Base-by-base conservation (phyloP, 495 filamentous ascomycete species). In the Entonaema liquescens region DNA sequence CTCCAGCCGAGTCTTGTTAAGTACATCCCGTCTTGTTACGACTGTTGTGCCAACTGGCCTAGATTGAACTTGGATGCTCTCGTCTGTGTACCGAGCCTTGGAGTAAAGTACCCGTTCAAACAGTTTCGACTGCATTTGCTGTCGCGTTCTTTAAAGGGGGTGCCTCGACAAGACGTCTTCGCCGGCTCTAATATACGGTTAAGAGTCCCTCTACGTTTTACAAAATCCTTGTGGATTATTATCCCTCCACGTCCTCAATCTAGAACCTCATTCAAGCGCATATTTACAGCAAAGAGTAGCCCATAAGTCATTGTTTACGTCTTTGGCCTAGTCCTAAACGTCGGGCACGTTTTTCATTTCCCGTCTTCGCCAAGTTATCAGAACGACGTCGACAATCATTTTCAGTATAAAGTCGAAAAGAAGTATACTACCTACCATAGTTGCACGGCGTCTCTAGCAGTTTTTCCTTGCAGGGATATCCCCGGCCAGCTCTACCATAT, bases 381-480 rank as follows among this genome's bases (percentile, higher is more conserved):
- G 53, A 31, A 65, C 60, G 31, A 64, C 56, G 28, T 50, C 56
- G 49, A 68, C 56, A 53, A 49, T 65, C 65, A 40, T 38, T 40
- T 44, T 60, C 62, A 65, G 60, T 59, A 63, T 38, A 65, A 53
- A 65, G 47, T 65, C 52, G 31, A 59, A 68, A 62, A 56, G 68
- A 56, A 72, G 70, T 65, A 68, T 62, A 57, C 55, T 68, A 57
- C 62, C 29, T 68, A 65, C 61, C 65, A 68, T 68, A 65, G 70
- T 72, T 36, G 65, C 65, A 72, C 70, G 19, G 61, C 65, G 15
- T 68, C 70, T 65, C 61, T 68, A 68, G 70, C 49, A 64, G 44
- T 55, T 33, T 57, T 67, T 52, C 50, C 33, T 42, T 68, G 61
- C 70, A 68, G 62, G 70, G 70, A 59, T 72, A 61, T 68, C 61